A percentile compares a stretch with the other conserved stretches of the same genome.
phyloP scores from a whole-genome alignment of 192 early-diverging fungal species.

The Backusella parvicylindrica region DNA sequence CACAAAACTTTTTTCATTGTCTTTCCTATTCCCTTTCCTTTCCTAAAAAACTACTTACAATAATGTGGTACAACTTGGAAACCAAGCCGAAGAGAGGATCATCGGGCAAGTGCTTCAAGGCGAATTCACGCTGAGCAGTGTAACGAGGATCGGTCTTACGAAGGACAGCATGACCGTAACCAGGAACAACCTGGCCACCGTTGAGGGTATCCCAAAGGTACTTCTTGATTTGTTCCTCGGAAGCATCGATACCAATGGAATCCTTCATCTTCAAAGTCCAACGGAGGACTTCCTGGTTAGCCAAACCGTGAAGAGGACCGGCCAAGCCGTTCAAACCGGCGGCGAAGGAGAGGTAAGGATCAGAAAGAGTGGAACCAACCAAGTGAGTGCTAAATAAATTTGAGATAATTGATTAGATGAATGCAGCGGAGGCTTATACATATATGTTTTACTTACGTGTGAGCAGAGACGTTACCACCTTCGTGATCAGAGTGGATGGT shows the following conservation, averaged over 20 bases:
- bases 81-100: conserved; percentile 97
- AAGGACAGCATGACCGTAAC: conserved; percentile 99
- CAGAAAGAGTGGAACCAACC: conserved; percentile 96
- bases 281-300: conserved; percentile 99
- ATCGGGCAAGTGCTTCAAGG: conserved; percentile 94
- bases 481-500: conserved; percentile 99
- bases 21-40: not conserved
- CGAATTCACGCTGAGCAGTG: conserved; percentile 97
- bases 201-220: conserved; percentile 97
- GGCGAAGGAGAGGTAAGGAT: conserved; percentile 97
- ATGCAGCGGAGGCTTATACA: not conserved
- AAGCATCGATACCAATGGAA: conserved; percentile 78
- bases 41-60: conserved; percentile 26
- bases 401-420: not conserved
- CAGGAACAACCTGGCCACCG: conserved; percentile 94
- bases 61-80: conserved; percentile 95
- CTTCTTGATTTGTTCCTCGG: conserved; percentile 93
- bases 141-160: conserved; percentile 95
- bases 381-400: conserved; percentile 45
- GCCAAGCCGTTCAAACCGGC: conserved; percentile 97
- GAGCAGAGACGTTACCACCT: conserved; percentile 99
- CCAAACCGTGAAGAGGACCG: conserved; percentile 98
- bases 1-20: not conserved
- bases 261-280: conserved; percentile 94
- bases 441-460: conserved; percentile 59